Percentiles rank a stretch among this genome's conserved stretches.
Conservation (phyloP, 2,329 filamentous ascomycete species). For the Graphium sp. region DNA sequence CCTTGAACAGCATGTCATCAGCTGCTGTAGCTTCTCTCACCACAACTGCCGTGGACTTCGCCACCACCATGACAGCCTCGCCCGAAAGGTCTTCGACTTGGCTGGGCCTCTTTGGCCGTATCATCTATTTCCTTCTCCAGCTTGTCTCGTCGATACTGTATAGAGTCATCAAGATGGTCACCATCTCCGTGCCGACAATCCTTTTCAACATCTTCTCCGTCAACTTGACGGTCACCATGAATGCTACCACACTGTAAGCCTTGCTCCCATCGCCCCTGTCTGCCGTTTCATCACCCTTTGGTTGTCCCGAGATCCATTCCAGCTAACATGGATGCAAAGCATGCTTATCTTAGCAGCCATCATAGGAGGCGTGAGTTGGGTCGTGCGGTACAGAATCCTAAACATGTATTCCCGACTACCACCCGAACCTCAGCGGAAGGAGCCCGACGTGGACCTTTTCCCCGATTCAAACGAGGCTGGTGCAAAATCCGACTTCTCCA, state of each 20-base stretch:
- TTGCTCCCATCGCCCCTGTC: conserved; percentile 2
- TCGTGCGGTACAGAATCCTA: conserved; percentile 85
- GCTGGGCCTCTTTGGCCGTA: conserved; percentile 37
- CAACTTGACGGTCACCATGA: conserved; percentile 95
- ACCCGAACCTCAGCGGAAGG: conserved; percentile 87
- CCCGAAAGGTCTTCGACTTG: conserved; percentile 29
- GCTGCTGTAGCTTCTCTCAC: too few species aligned
- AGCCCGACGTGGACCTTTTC: conserved; percentile 88
- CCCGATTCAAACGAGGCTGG: conserved; percentile 84
- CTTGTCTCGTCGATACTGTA: conserved; percentile 45
- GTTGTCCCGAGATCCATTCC: too few species aligned
- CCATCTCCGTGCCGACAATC: conserved; percentile 77
- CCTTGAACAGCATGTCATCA: not conserved
- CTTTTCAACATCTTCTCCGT: conserved; percentile 83
- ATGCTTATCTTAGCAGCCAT: conserved; percentile 63
- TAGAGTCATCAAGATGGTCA: conserved; percentile 70
- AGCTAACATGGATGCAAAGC: conserved; percentile 18
- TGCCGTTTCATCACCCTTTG: not conserved
- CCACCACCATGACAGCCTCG: too few species aligned
- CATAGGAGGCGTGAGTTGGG: conserved; percentile 79
- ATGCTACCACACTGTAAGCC: conserved; percentile 79
- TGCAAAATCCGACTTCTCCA: conserved; percentile 80
- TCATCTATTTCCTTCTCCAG: conserved; percentile 37
- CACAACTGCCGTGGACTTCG: too few species aligned
- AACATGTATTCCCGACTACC: conserved; percentile 94